These are phyloP conservation scores for Pseudogymnoascus sp. DNA, from an alignment of 2,329 filamentous ascomycete species.

Conservation along the genomic window DNA sequence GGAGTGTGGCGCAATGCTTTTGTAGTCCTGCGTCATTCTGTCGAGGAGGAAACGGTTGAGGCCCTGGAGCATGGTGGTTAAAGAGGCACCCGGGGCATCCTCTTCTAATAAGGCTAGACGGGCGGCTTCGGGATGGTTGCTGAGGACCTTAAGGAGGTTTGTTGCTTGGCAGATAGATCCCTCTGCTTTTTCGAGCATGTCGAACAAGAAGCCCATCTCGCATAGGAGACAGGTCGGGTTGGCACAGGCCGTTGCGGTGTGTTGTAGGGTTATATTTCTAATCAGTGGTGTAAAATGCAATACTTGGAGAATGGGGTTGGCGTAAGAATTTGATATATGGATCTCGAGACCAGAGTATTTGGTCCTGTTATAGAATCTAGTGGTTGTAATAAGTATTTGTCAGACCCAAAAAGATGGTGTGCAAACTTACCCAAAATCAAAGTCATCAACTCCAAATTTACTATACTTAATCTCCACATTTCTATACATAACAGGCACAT, in stretches of 20 bases:
- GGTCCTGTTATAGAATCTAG: conserved; percentile 89
- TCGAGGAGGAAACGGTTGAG: conserved; percentile 80
- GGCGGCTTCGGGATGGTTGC: conserved; percentile 69
- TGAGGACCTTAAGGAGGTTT: conserved; percentile 85
- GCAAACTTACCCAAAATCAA: conserved; percentile 74
- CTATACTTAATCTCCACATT: conserved; percentile 98
- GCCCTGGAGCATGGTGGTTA: conserved; percentile 77
- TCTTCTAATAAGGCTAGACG: conserved; percentile 80
- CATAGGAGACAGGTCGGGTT: conserved; percentile 81
- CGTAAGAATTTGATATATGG: conserved; percentile 94
- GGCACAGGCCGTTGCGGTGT: conserved; percentile 78
- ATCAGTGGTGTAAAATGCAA: conserved; percentile 84
- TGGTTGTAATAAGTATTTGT: conserved; percentile 20
- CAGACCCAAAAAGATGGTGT: neutral
- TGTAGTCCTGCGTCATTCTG: conserved; percentile 70
- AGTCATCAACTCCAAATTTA: conserved; percentile 98
- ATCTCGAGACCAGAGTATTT: conserved; percentile 87
- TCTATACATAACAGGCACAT: conserved; percentile 81
- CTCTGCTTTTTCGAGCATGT: conserved; percentile 95
- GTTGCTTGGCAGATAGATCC: conserved; percentile 94
- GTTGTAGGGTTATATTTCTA: conserved; percentile 79
- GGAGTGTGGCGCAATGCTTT: conserved; percentile 54
- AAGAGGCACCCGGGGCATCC: conserved; percentile 61
- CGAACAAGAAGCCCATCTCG: conserved; percentile 90
- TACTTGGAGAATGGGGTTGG: conserved; percentile 84